Base-by-base conservation (phyloP, 306 rosid species). In the Cyamopsis tetragonoloba region DNA sequence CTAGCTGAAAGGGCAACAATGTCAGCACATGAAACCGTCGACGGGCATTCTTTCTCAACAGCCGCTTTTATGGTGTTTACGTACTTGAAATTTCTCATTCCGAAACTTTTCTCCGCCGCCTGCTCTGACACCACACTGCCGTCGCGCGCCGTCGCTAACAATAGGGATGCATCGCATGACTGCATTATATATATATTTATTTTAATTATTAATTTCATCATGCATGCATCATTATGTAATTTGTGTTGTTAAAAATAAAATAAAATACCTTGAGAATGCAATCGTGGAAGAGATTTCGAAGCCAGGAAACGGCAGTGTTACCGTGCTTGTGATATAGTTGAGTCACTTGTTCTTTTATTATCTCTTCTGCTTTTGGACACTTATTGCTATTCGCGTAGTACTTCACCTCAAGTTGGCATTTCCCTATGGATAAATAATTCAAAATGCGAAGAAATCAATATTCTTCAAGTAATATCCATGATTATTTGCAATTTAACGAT, bases 271-370 rank as follows among this genome's bases (percentile, higher is more conserved):
- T 65, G 19, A 92, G 95, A 15, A 86, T 24, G 72, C 99, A 90
- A 46, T 90, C 97, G 34, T 93, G 97, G 87, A 93, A 93, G 67
- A 88, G 96, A 79, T 93, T 93, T 86, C 99, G 78, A 19, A 93
- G 47, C 99, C 97, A 93, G 0, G 96, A 86, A 60, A 88, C 79
- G 4, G 97, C 95, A 0, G 97, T 87, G 75, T 86, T 88, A 23
- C 99, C 99, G 62, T 93, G 99, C 66, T 84, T 35, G 22, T 83
- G 0, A 72, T 90, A 93, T 4, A 90, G 73, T n/a, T 81, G 28
- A 1, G 27, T 46, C 4, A 93, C 97, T 77, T 90, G 78, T 58
- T 88, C 71, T 68, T 83, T 86, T 41, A 88, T 78, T 57, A 93
- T 82, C 31, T 86, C 91, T 83, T 90, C 99, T 0, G 99, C 96